These are phyloP conservation scores for Pholiota molesta DNA, from an alignment of 768 basidiomycete species.

Conservation along the genomic window DNA sequence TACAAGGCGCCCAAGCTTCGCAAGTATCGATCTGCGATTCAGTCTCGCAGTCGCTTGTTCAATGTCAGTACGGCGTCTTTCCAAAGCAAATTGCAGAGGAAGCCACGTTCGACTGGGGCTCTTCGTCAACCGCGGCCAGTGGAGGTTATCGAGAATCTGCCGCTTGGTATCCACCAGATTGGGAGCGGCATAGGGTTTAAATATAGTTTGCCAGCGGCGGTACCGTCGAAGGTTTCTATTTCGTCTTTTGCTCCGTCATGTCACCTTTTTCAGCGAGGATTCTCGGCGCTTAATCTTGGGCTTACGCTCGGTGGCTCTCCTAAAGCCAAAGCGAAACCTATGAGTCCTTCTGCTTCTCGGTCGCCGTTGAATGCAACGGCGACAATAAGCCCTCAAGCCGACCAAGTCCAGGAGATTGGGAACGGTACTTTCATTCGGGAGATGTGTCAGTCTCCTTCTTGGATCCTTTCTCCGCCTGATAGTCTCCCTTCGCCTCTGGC, in stretches of 20 bases:
- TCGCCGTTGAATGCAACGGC: neutral
- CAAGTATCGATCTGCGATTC: constrained; percentile 40
- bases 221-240: constrained; percentile 24
- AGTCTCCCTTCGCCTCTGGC: constrained; percentile 29
- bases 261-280: constrained; percentile 24
- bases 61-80: constrained; percentile 35
- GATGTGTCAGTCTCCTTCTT: constrained; percentile 29
- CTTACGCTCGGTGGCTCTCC: constrained; percentile 17
- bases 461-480: constrained; percentile 30
- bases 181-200: constrained; percentile 58
- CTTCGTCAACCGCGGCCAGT: constrained; percentile 27
- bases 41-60: constrained; percentile 30
- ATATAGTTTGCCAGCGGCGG: constrained; percentile 36
- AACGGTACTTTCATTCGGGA: constrained; percentile 28
- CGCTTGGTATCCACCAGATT: constrained; percentile 47
- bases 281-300: constrained; percentile 22
- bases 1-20: constrained; percentile 38
- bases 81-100: constrained; percentile 45
- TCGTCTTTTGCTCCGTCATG: constrained; percentile 25
- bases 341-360: neutral
- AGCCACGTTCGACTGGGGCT: constrained; percentile 35
- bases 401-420: constrained; percentile 15
- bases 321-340: constrained; percentile 10
- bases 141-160: constrained; percentile 38
- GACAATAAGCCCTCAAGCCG: constrained; percentile 1